Evolutionary conservation across 2,329 filamentous ascomycete genomes (phyloP).

Genomic region (Myriangium duriaei): DNA sequence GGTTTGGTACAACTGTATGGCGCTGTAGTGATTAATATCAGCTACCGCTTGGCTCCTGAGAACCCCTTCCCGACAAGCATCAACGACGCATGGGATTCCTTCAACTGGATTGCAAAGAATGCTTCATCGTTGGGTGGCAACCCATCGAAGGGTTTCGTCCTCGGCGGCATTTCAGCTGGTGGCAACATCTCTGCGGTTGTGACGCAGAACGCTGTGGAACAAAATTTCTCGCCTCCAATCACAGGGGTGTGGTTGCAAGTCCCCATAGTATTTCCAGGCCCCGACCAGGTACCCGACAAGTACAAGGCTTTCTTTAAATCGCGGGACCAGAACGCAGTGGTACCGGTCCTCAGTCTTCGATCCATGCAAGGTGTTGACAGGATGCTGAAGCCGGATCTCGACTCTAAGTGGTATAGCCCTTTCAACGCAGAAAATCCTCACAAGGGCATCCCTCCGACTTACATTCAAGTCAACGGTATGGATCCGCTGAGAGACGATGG

Average conservation of each 20-base stretch:
- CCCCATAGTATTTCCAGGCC: constrained; percentile 20
- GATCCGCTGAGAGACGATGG: constrained; percentile 8
- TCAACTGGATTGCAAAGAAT: constrained; percentile 32
- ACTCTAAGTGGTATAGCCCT: constrained; percentile 2
- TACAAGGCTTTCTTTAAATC: constrained; percentile 27
- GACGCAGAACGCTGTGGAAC: constrained; percentile 28
- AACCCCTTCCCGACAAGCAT: constrained; percentile 31
- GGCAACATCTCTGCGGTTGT: constrained; percentile 28
- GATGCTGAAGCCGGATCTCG: background rate
- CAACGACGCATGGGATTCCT: constrained; percentile 32
- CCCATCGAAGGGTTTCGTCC: constrained; percentile 31
- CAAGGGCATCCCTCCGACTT: constrained; percentile 2
- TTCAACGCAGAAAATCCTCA: background rate
- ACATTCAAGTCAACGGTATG: constrained; percentile 6
- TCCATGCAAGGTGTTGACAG: constrained; percentile 1
- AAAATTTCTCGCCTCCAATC: constrained; percentile 28
- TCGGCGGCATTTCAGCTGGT: constrained; percentile 35
- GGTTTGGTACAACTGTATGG: constrained; percentile 9
- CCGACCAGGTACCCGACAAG: constrained; percentile 20
- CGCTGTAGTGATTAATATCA: constrained; percentile 11
- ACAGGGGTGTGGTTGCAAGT: constrained; percentile 34
- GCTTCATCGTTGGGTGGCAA: constrained; percentile 27
- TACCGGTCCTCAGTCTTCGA: constrained; percentile 13
- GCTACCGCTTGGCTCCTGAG: constrained; percentile 33
- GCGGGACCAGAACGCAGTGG: constrained; percentile 26